phyloP scores from a whole-genome alignment of 208 protist genomes.

The Leishmania arabica region DNA sequence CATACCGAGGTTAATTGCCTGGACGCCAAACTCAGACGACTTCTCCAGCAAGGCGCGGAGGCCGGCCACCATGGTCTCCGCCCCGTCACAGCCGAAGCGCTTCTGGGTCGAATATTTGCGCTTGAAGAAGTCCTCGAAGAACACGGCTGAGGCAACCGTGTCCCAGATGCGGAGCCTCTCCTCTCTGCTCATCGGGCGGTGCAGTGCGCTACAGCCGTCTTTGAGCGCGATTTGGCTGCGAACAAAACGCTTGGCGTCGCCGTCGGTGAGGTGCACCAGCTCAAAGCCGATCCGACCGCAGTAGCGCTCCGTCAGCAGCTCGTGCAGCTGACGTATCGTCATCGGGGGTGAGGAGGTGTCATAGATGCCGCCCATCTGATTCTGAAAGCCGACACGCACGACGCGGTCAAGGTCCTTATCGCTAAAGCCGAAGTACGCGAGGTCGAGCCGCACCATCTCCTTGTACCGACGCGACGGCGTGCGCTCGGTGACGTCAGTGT shows the following conservation, averaged over 20 bases:
- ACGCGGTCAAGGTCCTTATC: slow-evolving; percentile 62
- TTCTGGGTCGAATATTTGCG: slow-evolving; percentile 96
- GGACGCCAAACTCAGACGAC: slow-evolving; percentile 84
- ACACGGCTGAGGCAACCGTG: slow-evolving; percentile 91
- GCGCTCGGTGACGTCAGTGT: slow-evolving; percentile 45
- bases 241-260: slow-evolving; percentile 90
- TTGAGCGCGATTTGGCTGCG: slow-evolving; percentile 90
- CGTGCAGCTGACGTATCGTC: slow-evolving; percentile 81
- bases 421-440: slow-evolving; percentile 86
- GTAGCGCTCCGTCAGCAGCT: slow-evolving; percentile 84
- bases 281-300: slow-evolving; percentile 93
- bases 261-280: slow-evolving; percentile 95
- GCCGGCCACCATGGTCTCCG: slow-evolving; percentile 95
- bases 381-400: slow-evolving; percentile 82
- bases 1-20: slow-evolving; percentile 98
- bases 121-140: slow-evolving; percentile 96
- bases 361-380: slow-evolving; percentile 75
- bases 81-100: slow-evolving; percentile 97
- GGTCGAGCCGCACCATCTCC: slow-evolving; percentile 70
- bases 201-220: slow-evolving; percentile 43
- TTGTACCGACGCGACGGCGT: slow-evolving; percentile 60
- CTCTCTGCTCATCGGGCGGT: slow-evolving; percentile 56
- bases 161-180: slow-evolving; percentile 92
- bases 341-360: slow-evolving; percentile 62
- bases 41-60: slow-evolving; percentile 93